These are phyloP conservation scores for Sphaerulina populicola DNA, from an alignment of 2,329 filamentous ascomycete species.

Conservation along the genomic window DNA sequence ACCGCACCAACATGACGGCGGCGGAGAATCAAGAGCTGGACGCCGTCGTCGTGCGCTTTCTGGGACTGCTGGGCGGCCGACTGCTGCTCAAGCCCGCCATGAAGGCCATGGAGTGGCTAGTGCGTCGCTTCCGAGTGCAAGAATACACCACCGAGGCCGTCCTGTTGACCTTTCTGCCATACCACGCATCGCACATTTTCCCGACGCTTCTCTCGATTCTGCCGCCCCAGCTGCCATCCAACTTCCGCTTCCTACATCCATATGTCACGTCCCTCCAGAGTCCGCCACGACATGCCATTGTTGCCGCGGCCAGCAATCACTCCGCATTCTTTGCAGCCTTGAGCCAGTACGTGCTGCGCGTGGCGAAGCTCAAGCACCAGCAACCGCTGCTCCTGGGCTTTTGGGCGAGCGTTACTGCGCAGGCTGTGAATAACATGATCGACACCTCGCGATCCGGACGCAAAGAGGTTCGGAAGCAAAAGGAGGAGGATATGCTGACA, in stretches of 20 bases:
- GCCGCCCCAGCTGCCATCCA: constrained; percentile 61
- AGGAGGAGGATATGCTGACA: constrained; percentile 68
- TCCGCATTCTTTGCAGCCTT: constrained; percentile 65
- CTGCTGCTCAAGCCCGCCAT: constrained; percentile 78
- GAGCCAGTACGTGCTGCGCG: constrained; percentile 69
- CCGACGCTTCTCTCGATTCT: constrained; percentile 79
- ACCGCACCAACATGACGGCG: constrained; percentile 73
- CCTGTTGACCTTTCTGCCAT: constrained; percentile 82
- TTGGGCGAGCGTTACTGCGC: constrained; percentile 81
- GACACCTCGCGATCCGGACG: constrained; percentile 70
- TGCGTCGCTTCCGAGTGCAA: constrained; percentile 86
- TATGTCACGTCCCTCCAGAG: constrained; percentile 71
- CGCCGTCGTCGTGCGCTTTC: constrained; percentile 67
- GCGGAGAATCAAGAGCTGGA: constrained; percentile 77
- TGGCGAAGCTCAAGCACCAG: constrained; percentile 62
- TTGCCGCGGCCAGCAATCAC: constrained; percentile 75
- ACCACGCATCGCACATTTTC: constrained; percentile 80
- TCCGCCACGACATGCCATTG: constrained; percentile 70
- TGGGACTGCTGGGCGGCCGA: constrained; percentile 67
- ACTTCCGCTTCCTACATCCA: constrained; percentile 76
- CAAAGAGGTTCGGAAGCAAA: constrained; percentile 65
- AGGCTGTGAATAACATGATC: constrained; percentile 74
- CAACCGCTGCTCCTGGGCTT: constrained; percentile 75
- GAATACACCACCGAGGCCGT: constrained; percentile 76
- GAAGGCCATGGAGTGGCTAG: constrained; percentile 89